Percentiles rank a stretch among this genome's conserved stretches.
These are phyloP conservation scores for Scedosporium aurantiacum DNA, from an alignment of 2,329 filamentous ascomycete genomes.

Conservation along the genomic window DNA sequence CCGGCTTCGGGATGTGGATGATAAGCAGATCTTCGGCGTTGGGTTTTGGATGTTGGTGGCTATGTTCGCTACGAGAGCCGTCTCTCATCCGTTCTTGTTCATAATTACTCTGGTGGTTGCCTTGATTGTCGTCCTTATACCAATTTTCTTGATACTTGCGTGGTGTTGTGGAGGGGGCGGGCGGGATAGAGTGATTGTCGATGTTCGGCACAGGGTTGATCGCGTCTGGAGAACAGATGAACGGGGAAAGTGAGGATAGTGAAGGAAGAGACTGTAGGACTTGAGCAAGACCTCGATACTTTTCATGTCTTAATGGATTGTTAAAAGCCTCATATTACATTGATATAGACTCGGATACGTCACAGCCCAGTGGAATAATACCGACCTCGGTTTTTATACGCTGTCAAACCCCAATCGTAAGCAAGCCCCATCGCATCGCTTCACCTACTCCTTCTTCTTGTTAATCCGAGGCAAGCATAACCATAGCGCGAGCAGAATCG, in stretches of 20 bases:
- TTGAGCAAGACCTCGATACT: too few relatives aligned
- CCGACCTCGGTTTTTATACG: too few relatives aligned
- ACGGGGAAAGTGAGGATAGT: too few relatives aligned
- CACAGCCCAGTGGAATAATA: too few relatives aligned
- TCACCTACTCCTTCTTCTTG: conserved; percentile 25
- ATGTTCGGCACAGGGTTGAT: neutral
- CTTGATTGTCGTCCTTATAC: neutral
- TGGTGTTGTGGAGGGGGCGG: neutral
- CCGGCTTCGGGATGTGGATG: conserved; percentile 1
- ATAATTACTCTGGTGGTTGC: neutral
- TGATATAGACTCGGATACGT: too few relatives aligned
- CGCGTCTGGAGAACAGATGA: neutral
- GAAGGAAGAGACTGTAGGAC: too few relatives aligned
- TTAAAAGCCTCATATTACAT: too few relatives aligned
- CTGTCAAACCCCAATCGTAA: too few relatives aligned
- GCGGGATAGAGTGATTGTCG: neutral
- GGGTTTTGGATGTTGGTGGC: conserved; percentile 6
- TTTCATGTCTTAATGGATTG: too few relatives aligned
- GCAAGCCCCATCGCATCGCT: too few relatives aligned
- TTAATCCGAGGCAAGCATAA: conserved; percentile 29
- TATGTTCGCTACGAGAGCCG: neutral
- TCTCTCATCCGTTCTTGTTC: conserved; percentile 2
- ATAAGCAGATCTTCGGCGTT: conserved; percentile 1
- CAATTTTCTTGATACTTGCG: neutral
- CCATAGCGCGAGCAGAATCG: conserved; percentile 30